Base-by-base conservation (phyloP, 805 yeast species). In the Metschnikowia orientalis region DNA sequence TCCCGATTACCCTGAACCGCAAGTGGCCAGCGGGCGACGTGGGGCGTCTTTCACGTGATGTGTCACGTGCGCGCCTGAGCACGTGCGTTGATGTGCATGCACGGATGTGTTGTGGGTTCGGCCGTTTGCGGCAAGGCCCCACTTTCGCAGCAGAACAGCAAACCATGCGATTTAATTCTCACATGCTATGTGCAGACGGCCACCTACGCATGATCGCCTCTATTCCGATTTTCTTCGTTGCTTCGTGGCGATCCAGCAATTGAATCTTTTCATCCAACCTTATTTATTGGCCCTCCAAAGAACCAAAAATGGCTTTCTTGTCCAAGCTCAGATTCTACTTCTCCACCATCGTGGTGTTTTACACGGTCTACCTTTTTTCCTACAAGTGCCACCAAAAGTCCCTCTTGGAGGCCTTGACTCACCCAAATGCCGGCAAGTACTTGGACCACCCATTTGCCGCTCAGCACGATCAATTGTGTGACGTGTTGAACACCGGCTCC, bases 391-490 rank as follows among this genome's bases (percentile, higher is more conserved):
- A 57, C 41, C 42, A 53, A 27, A 57, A 54, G 45, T 29, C 54
- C 8, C 42, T 54, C 5, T 52, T 63, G 38, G 55, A 56, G 34
- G 37, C 29, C 23, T 36, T 36, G 32, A 25, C 38, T 27, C 56
- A 53, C 41, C 42, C 42, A 4, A 35, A 35, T 6, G 56, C 53
- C 10, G 53, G 54, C 34, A 48, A 57, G 27, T 35, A 46, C 9
- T 51, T 61, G 26, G 45, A 61, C 38, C 70, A 64, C 43, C 72
- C 72, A 27, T 54, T 63, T 33, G 41, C 58, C 30, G 54, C 56
- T 37, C 51, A 54, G 35, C 71, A 66, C 45, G 54, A 50, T 44
- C 44, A 47, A 30, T 45, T 61, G 32, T 67, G 72, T 48, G 58
- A 49, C 17, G 52, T 41, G 1, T 55, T 67, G 41, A 39, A 50